Percentiles rank a stretch among this genome's conserved stretches.
Conservation (phyloP, 2,329 filamentous ascomycete species). For the Botrytis fabae region DNA sequence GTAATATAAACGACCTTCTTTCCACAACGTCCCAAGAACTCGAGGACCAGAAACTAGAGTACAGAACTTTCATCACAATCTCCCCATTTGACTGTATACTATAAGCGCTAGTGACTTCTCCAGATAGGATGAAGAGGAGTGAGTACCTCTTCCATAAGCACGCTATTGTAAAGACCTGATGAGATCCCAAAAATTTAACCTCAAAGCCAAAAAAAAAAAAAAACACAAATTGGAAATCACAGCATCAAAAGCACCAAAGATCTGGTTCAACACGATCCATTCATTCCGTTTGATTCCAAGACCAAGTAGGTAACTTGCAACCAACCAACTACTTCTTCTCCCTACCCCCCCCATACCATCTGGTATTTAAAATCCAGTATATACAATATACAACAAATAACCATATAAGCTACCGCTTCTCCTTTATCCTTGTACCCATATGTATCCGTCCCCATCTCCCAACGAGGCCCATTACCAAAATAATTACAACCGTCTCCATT, state of each 20-base stretch:
- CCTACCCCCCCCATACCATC: background rate
- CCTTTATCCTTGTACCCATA: background rate
- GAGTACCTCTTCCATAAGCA: background rate
- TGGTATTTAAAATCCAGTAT: constrained; percentile 17
- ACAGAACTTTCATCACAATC: background rate
- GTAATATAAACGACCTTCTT: too few relatives aligned
- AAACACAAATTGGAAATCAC: background rate
- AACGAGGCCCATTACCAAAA: background rate
- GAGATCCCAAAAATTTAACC: background rate
- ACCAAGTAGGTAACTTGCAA: background rate
- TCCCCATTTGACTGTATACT: background rate
- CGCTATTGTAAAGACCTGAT: background rate
- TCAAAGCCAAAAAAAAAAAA: background rate
- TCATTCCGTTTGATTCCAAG: constrained; percentile 1
- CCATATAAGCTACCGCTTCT: constrained; percentile 7
- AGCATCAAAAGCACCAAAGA: background rate
- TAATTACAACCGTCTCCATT: constrained; percentile 12
- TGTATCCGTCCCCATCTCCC: background rate
- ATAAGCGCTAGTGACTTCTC: background rate
- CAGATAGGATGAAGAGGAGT: background rate
- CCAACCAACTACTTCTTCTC: background rate
- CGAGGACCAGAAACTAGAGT: too few relatives aligned
- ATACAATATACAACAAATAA: constrained; percentile 9
- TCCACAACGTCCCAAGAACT: too few relatives aligned
- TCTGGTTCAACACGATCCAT: background rate